These are phyloP conservation scores for Phyllosticta citrichinensis DNA, from an alignment of 2,329 filamentous ascomycete genomes.

Conservation along the genomic window DNA sequence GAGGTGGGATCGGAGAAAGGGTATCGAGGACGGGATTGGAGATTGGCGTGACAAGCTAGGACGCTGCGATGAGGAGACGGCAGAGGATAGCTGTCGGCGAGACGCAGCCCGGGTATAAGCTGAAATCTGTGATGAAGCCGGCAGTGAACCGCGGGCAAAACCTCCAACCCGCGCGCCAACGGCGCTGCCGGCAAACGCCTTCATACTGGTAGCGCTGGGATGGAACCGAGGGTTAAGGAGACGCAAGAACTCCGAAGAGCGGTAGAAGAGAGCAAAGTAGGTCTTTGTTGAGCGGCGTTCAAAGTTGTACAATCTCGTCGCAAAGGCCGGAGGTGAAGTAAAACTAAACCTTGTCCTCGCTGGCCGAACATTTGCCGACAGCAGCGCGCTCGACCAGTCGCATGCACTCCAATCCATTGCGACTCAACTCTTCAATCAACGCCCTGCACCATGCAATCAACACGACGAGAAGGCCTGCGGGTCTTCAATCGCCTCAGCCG, in stretches of 20 bases:
- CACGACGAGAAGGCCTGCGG: not conserved
- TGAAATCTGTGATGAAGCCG: constrained; percentile 27
- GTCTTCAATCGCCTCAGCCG: not conserved
- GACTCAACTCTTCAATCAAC: not conserved
- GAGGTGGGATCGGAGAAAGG: constrained; percentile 34
- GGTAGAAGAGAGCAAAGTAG: not conserved
- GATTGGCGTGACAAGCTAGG: constrained; percentile 15
- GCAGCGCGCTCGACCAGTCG: not conserved
- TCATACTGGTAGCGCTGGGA: constrained; percentile 31
- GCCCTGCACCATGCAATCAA: not conserved
- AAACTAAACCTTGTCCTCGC: not conserved
- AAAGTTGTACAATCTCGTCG: not conserved
- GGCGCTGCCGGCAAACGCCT: constrained; percentile 30
- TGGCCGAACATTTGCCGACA: constrained; percentile 1
- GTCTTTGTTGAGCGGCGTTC: not conserved
- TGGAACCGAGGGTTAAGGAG: not conserved
- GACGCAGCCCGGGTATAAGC: constrained; percentile 37
- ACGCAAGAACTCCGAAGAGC: not conserved
- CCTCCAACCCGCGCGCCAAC: constrained; percentile 32
- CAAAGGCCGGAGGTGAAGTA: not conserved
- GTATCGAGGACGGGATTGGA: constrained; percentile 18
- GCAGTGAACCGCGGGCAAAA: constrained; percentile 22
- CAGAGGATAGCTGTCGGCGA: constrained; percentile 37
- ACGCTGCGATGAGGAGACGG: constrained; percentile 15
- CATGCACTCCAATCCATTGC: not conserved